phyloP scores from a whole-genome alignment of 1,284 basidiomycete genomes.

The Pisolithus thermaeus region DNA sequence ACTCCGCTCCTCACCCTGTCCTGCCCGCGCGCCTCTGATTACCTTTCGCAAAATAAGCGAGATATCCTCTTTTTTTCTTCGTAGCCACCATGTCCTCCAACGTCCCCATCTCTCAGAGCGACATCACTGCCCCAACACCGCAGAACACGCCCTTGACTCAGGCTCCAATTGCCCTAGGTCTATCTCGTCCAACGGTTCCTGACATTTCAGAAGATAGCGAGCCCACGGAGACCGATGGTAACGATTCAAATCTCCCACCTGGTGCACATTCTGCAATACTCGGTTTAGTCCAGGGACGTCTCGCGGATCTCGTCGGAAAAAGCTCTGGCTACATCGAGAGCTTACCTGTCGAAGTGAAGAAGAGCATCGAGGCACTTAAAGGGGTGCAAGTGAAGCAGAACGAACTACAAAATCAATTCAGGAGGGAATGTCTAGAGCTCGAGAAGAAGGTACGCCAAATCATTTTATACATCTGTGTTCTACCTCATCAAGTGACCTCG shows the following conservation, averaged over 20 bases:
- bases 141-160: slow-evolving; percentile 77
- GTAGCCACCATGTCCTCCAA: slow-evolving; percentile 42
- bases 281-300: slow-evolving; percentile 59
- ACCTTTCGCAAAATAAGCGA: slow-evolving; percentile 13
- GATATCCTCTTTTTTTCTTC: slow-evolving; percentile 15
- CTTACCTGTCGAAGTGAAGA: slow-evolving; percentile 78
- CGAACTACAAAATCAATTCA: slow-evolving; percentile 93
- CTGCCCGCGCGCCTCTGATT: slow-evolving; percentile 20
- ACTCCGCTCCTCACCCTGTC: slow-evolving; percentile 26
- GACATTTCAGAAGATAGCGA: slow-evolving; percentile 66
- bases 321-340: slow-evolving; percentile 86
- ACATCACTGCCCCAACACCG: slow-evolving; percentile 67
- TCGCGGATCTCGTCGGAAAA: slow-evolving; percentile 67
- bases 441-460: slow-evolving; percentile 82
- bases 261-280: slow-evolving; percentile 46
- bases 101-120: slow-evolving; percentile 40
- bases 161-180: slow-evolving; percentile 59
- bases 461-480: slow-evolving; percentile 3
- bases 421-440: slow-evolving; percentile 92
- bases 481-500: slow-evolving; percentile 10
- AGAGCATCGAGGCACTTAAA: slow-evolving; percentile 88
- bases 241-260: slow-evolving; percentile 17
- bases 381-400: slow-evolving; percentile 92
- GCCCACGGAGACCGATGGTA: slow-evolving; percentile 44
- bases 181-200: slow-evolving; percentile 65